Conservation (phyloP, 176 grass and related monocot species). For the Thalia dealbata region DNA sequence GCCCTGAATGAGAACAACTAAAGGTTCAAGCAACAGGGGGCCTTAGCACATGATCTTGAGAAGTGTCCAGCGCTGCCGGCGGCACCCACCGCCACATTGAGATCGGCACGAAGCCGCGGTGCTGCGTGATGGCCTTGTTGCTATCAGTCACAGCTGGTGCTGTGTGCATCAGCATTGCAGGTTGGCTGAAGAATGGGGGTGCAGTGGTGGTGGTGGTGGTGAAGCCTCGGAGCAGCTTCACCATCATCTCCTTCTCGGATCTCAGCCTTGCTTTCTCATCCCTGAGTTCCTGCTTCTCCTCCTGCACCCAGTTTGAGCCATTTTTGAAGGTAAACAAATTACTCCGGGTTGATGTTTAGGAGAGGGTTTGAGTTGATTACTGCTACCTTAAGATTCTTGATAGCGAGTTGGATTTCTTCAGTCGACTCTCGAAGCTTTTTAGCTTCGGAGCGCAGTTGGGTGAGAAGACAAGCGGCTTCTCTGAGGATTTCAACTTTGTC, state of each 20-base stretch:
- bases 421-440: slow-evolving; percentile 59
- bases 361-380: too few relatives aligned
- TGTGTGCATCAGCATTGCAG: background rate
- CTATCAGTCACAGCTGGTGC: background rate
- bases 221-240: background rate
- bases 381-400: slow-evolving; percentile 54
- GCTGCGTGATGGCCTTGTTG: background rate
- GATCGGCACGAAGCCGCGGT: background rate
- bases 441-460: slow-evolving; percentile 40
- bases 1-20: background rate
- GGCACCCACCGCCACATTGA: background rate
- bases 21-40: background rate
- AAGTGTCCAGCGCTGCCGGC: background rate
- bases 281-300: background rate
- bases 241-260: background rate
- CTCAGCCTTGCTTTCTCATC: slow-evolving; percentile 1
- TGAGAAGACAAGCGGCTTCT: slow-evolving; percentile 35
- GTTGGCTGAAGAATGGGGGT: background rate
- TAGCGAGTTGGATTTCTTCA: slow-evolving; percentile 35
- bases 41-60: slow-evolving; percentile 3
- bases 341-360: too few relatives aligned
- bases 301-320: slow-evolving; percentile 13
- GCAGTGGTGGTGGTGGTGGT: background rate
- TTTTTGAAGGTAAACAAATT: too few relatives aligned
- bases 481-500: slow-evolving; percentile 59